Evolutionary conservation across 495 filamentous ascomycete genomes (phyloP), one percentile per base, ranked within the genome.

Genomic region (Penicillium paxilli): DNA sequence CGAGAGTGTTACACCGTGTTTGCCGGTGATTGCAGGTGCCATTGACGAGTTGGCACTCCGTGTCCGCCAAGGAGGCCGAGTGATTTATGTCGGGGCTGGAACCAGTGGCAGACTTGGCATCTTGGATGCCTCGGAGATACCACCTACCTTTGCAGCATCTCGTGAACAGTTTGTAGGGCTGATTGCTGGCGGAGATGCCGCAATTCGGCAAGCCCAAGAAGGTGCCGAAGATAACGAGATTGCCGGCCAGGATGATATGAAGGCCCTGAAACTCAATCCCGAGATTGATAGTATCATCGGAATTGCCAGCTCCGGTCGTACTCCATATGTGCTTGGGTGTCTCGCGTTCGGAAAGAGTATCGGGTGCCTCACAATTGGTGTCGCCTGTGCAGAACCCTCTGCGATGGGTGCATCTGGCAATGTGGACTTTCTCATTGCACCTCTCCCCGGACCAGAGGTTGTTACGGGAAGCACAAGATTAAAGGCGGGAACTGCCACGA

Each of bases 21-120:
- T 73, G 17, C 58, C 64, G 0, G 55, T 58, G 6, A 72, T 74
- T 17, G 67, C 67, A 12, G 56, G 24, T 28, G 65, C 70, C 8
- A 71, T 74, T 37, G 65, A 74, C 33, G 53, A 54, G 2, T 41
- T 74, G 49, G 49, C 66, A 23, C 55, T 59, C 16, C 69, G 70
- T 6, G 69, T 75, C n/a, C 58, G 57, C 28, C 54, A 42, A 26
- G 70, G 72, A 14, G 72, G 72, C n/a, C 51, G 70, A 35, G 67
- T 75, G 11, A 50, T 75, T 5, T 74, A 75, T 52, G 69, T 73
- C 8, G 70, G 72, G 3, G 72, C 72, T 10, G 72, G 72, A 6
- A 73, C 72, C 4, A 75, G 72, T 49, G 70, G 72, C 58, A 74
- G 72, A 35, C 62, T 76, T 21, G 71, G 73, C n/a, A 64, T 75